Base-by-base conservation (phyloP, 768 basidiomycete genomes). In the Crassisporium funariophilum region DNA sequence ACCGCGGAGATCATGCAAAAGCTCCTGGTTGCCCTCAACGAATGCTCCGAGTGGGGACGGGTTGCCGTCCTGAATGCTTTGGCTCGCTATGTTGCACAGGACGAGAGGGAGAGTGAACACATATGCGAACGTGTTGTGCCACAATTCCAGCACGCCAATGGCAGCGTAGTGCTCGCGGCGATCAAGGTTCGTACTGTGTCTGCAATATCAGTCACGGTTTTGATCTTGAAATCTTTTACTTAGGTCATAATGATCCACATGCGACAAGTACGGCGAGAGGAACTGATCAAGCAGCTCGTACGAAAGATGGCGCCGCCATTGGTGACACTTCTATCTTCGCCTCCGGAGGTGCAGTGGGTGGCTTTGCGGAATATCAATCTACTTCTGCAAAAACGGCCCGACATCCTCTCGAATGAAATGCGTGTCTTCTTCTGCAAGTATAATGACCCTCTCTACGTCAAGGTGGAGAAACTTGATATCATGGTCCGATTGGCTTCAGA, bases 401-500 rank as follows among this genome's bases (percentile, higher is more conserved):
- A 94, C 52, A 77, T 97, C 49, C 80, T 99, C 7, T 82, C 87
- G 5, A 97, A 90, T 67, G 95, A 99, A 67, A 95, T 99, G 91
- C 81, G 95, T 35, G 97, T 99, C 15, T 99, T 99, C 67, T 99
- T 98, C 76, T 98, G 95, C 83, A 99, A 99, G 68, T 98, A 99
- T 71, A 98, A 98, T 61, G 95, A 99, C 61, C 95, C 95, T 4
- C 72, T 95, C n/a, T 99, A 98, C 60, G 95, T 98, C 65, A 99
- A 99, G 68, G 82, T 98, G 42, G 97, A 98, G 68, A 98, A 99
- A 68, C 71, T 99, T 55, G 97, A 98, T 57, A 97, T 98, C 63
- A 99, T 99, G 97, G 90, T 98, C 41, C 78, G 92, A 45, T 72
- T 99, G 46, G 94, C 92, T 10, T 79, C 77, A 16, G 95, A 98